Conservation (phyloP, 495 filamentous ascomycete species). For the Daldinia grandis region DNA sequence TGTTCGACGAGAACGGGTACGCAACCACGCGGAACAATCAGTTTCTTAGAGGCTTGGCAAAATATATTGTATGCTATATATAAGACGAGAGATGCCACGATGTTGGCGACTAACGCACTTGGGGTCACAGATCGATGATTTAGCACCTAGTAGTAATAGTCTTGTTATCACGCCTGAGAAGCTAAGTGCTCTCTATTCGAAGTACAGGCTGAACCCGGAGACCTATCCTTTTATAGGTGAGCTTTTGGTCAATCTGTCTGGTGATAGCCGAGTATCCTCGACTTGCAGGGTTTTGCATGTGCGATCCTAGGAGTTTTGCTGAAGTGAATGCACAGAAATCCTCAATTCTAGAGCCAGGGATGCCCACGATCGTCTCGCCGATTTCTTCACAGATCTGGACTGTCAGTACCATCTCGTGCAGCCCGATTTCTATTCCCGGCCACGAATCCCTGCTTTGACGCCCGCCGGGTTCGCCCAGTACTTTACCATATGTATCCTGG, state of each 20-base stretch:
- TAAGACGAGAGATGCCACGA: not conserved
- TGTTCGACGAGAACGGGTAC: slow-evolving; percentile 74
- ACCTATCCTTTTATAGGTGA: slow-evolving; percentile 52
- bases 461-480: slow-evolving; percentile 80
- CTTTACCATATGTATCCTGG: slow-evolving; percentile 77
- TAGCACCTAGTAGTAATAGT: slow-evolving; percentile 69
- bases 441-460: slow-evolving; percentile 80
- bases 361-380: slow-evolving; percentile 56
- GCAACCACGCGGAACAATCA: slow-evolving; percentile 74
- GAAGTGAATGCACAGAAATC: slow-evolving; percentile 49
- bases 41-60: slow-evolving; percentile 78
- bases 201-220: slow-evolving; percentile 68
- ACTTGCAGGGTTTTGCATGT: not conserved
- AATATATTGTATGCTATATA: slow-evolving; percentile 71
- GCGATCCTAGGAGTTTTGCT: slow-evolving; percentile 1
- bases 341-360: slow-evolving; percentile 52
- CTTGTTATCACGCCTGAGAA: slow-evolving; percentile 85
- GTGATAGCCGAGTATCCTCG: not conserved
- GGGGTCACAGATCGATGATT: slow-evolving; percentile 74
- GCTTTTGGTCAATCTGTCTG: slow-evolving; percentile 8
- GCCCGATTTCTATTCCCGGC: slow-evolving; percentile 62
- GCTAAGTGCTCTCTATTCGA: slow-evolving; percentile 79
- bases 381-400: slow-evolving; percentile 76
- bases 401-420: slow-evolving; percentile 87
- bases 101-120: slow-evolving; percentile 39